Evolutionary conservation across 1,284 basidiomycete genomes (phyloP).

Genomic region (Moesziomyces parantarcticus): DNA sequence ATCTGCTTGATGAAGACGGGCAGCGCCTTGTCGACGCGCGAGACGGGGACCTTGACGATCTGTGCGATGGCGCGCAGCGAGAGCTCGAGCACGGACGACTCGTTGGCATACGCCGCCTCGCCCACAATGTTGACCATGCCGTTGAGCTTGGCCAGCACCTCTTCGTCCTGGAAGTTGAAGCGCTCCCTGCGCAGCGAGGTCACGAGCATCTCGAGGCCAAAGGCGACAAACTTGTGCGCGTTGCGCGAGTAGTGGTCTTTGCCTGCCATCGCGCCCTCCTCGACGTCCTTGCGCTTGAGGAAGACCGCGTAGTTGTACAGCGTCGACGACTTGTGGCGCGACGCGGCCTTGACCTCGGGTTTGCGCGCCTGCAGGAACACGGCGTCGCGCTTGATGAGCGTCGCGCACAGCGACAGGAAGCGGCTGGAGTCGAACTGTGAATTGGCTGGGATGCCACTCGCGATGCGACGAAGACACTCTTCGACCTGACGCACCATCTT

Average conservation of each 20-base stretch:
- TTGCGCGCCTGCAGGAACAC: conserved; percentile 48
- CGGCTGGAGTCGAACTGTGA: conserved; percentile 77
- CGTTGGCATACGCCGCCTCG: conserved; percentile 89
- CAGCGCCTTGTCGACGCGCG: conserved; percentile 79
- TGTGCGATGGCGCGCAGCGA: conserved; percentile 84
- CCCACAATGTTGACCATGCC: conserved; percentile 88
- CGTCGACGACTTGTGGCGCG: conserved; percentile 27
- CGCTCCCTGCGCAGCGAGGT: conserved; percentile 85
- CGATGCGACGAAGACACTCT: conserved; percentile 84
- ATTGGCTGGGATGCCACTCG: conserved; percentile 87
- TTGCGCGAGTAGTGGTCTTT: conserved; percentile 68
- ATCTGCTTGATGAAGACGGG: conserved; percentile 88
- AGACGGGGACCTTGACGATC: conserved; percentile 85
- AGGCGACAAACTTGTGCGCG: conserved; percentile 85
- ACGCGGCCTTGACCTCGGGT: conserved; percentile 32
- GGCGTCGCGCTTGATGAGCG: conserved; percentile 89
- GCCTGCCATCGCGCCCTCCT: conserved; percentile 55
- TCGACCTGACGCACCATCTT: conserved; percentile 89
- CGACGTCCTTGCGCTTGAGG: conserved; percentile 60
- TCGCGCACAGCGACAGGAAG: conserved; percentile 85
- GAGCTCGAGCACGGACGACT: conserved; percentile 80
- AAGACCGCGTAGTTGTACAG: conserved; percentile 47
- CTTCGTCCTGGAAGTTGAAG: conserved; percentile 83
- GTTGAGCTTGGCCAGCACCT: conserved; percentile 81
- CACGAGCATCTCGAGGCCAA: conserved; percentile 91